Evolutionary conservation across 495 filamentous ascomycete genomes (phyloP), one percentile per base, ranked within the genome.

Genomic region (Xylaria intraflava): DNA sequence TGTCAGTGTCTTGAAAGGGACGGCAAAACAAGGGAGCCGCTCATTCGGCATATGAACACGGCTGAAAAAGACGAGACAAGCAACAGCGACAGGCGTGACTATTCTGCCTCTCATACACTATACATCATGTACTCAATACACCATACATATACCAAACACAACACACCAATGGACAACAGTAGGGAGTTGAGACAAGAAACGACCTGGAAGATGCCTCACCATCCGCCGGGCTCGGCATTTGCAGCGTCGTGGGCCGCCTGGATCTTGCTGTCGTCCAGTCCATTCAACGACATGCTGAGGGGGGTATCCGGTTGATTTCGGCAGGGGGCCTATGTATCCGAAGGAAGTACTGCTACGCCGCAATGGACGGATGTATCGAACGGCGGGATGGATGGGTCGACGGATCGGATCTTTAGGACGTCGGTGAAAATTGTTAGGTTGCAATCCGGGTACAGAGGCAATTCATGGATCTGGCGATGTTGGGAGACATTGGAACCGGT

Each of bases 241-340:
- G 90, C 86, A 59, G 78, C 72, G 59, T 90, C 87, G 73, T 95
- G 86, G 59, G 91, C 90, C 69, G 92, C 90, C 69, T 82, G 78
- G 64, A 98, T 77, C 58, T 79, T 78, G 60, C 80, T 75, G 75
- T 82, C 79, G 74, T 97, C 93, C 75, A 98, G 77, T 58, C 93
- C 93, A 85, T 97, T 96, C 72, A 98, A 78, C 78, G 93, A 97
- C 93, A 98, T 98, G 49, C 61, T 71, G 54, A 40, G 29, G 46
- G 42, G 56, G 58, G 55, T 46, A 35, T 38, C 23, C 35, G 36
- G 45, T 36, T n/a, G 30, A 48, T 27, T 20, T 40, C 4, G 38
- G 36, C 52, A 45, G 33, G 31, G 11, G 36, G 45, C 17, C 31
- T 36, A 36, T 16, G 19, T 7, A 9, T 9, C 14, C 14, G 30